Conservation (phyloP, 768 basidiomycete species). For the Mycena capillaripes region DNA sequence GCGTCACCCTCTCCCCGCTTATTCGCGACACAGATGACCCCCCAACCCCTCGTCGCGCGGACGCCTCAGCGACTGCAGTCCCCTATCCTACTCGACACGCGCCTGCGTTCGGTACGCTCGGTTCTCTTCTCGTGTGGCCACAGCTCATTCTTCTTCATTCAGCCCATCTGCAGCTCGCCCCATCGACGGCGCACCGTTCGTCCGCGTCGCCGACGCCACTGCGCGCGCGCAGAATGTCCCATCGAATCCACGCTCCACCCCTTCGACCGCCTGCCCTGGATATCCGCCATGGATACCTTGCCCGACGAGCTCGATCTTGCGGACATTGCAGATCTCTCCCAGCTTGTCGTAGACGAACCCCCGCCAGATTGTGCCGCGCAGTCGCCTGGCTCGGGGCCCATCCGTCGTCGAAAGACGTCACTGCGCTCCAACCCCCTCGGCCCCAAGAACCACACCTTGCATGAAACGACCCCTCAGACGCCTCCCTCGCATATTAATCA, state of each 20-base stretch:
- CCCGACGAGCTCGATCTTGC: slow-evolving; percentile 57
- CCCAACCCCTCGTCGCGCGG: slow-evolving; percentile 14
- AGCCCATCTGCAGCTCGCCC: slow-evolving; percentile 43
- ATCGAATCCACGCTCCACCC: slow-evolving; percentile 51
- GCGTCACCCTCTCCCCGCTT: slow-evolving; percentile 1
- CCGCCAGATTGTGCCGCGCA: slow-evolving; percentile 37
- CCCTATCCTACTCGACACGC: slow-evolving; percentile 40
- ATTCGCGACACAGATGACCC: slow-evolving; percentile 33
- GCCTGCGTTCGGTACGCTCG: slow-evolving; percentile 28
- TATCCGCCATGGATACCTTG: slow-evolving; percentile 66
- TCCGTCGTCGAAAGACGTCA: slow-evolving; percentile 70
- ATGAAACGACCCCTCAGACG: slow-evolving; percentile 44
- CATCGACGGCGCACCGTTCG: slow-evolving; percentile 52
- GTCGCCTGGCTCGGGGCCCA: slow-evolving; percentile 60
- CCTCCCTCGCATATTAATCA: slow-evolving; percentile 59
- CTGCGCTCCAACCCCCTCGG: slow-evolving; percentile 63
- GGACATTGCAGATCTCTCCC: slow-evolving; percentile 79
- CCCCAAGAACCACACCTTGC: slow-evolving; percentile 40
- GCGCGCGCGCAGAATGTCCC: slow-evolving; percentile 55
- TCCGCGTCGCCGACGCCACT: slow-evolving; percentile 57
- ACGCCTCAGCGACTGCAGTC: slow-evolving; percentile 39
- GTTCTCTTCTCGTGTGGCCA: slow-evolving; percentile 3
- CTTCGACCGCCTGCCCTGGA: slow-evolving; percentile 81
- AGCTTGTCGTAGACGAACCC: slow-evolving; percentile 52
- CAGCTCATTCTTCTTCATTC: slow-evolving; percentile 2